These are phyloP conservation scores for Leptographium radiaticola DNA, from an alignment of 2,329 filamentous ascomycete genomes.

Conservation along the genomic window DNA sequence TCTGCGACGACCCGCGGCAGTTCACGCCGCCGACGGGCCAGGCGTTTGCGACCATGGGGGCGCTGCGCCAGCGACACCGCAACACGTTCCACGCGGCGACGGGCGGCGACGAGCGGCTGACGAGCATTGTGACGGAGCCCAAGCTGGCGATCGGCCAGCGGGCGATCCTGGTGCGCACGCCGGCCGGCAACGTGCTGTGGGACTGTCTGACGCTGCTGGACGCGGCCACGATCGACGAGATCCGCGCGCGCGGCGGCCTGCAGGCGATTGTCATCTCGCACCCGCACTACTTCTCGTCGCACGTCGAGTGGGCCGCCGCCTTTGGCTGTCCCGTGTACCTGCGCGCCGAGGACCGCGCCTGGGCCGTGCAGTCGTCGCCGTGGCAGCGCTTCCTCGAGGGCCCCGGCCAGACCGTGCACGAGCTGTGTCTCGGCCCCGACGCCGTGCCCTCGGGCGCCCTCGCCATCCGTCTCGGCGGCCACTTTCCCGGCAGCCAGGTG, in stretches of 20 bases:
- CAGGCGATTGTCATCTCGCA: constrained; percentile 64
- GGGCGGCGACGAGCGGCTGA: constrained; percentile 27
- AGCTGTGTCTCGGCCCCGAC: constrained; percentile 16
- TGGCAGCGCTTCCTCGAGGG: constrained; percentile 33
- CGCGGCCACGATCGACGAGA: constrained; percentile 41
- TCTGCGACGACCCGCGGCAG: constrained; percentile 64
- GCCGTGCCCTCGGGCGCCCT: constrained; percentile 27
- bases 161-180: constrained; percentile 53
- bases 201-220: constrained; percentile 64
- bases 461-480: constrained; percentile 60
- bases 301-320: constrained; percentile 56
- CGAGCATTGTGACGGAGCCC: constrained; percentile 35
- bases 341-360: constrained; percentile 49
- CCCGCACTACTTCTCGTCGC: constrained; percentile 72
- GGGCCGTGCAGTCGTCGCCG: constrained; percentile 40
- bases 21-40: constrained; percentile 54
- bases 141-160: constrained; percentile 65
- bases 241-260: constrained; percentile 50
- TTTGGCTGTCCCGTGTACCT: constrained; percentile 63
- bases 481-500: constrained; percentile 65
- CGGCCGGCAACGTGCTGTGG: constrained; percentile 63
- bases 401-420: constrained; percentile 20
- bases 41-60: constrained; percentile 47
- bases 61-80: constrained; percentile 28
- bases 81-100: constrained; percentile 40